Base-by-base conservation (phyloP, 225 moss, liverwort and hornwort species). In the Sphagnum tenellum region DNA sequence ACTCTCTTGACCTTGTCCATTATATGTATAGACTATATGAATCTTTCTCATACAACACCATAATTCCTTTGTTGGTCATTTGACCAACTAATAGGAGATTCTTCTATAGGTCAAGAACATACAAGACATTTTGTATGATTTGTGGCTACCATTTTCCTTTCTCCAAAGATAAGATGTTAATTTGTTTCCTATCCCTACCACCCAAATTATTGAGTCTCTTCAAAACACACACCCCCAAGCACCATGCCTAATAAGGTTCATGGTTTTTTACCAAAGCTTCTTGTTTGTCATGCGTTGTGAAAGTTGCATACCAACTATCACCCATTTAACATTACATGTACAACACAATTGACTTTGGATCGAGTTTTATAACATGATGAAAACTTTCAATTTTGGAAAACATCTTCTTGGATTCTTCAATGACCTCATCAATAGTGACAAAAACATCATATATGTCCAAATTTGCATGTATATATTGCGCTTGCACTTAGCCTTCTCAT, bases 111-210 rank as follows among this genome's bases (percentile, higher is more conserved):
- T 64, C 1, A 4, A 53, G 70, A 47, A 70, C 55, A 58, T 70
- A 70, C 56, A 64, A 13, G 5, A 60, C 57, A 53, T 67, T 57
- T 48, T 67, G 56, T n/a, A 67, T 45, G 2, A n/a, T 12, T 10
- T 12, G 9, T 9, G 59, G 12, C 2, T 54, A 8, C 7, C 4
- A 2, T 4, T 10, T 60, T 9, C 68, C 59, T 5, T 68, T 59
- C 5, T 49, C 47, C 2, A 2, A 7, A 4, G 29, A 14, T 10
- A 2, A 10, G 14, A 68, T 46, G 12, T 11, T 8, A 48, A 68
- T 68, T 29, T 29, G 29, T 68, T 47, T 3, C 59, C 68, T 2
- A 14, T 60, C 0, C 59, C 68, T 48, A 3, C 48, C 2, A 59
- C 58, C 3, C 60, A 69, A 6, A 69, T 11, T 13, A 7, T n/a